Conservation (phyloP, 2,329 filamentous ascomycete species). For the Cytospora schulzeri region DNA sequence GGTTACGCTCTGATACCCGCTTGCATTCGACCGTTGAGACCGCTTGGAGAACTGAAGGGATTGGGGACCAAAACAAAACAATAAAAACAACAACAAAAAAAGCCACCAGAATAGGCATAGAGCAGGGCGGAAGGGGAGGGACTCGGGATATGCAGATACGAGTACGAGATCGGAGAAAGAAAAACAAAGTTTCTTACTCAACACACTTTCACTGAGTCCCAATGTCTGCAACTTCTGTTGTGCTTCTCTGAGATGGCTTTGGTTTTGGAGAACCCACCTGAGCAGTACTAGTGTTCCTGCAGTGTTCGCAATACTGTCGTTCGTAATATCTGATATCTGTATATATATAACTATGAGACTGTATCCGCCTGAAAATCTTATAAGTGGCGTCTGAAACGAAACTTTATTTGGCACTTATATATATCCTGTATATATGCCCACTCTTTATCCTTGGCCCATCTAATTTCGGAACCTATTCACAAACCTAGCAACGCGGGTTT, state of each 20-base stretch:
- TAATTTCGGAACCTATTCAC: background rate
- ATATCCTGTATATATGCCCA: background rate
- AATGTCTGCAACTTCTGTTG: background rate
- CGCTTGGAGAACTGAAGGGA: conserved; percentile 4
- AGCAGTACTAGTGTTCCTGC: background rate
- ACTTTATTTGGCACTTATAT: background rate
- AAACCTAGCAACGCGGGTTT: background rate
- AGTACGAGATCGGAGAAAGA: conserved; percentile 4
- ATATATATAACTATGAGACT: no score
- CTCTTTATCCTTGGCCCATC: background rate
- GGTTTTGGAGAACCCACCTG: background rate
- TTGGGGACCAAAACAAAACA: conserved; percentile 3
- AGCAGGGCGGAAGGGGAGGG: background rate
- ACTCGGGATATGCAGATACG: background rate
- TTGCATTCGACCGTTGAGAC: conserved; percentile 1
- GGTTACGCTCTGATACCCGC: conserved; percentile 25
- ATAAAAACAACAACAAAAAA: background rate
- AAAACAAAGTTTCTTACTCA: background rate
- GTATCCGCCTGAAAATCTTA: no score
- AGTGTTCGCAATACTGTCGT: background rate
- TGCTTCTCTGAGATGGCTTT: background rate
- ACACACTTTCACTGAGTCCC: background rate
- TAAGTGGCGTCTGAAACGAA: background rate
- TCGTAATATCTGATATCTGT: no score
- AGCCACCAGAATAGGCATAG: background rate